Conservation (phyloP, 2,329 filamentous ascomycete genomes). For the Botrytis medusae region DNA sequence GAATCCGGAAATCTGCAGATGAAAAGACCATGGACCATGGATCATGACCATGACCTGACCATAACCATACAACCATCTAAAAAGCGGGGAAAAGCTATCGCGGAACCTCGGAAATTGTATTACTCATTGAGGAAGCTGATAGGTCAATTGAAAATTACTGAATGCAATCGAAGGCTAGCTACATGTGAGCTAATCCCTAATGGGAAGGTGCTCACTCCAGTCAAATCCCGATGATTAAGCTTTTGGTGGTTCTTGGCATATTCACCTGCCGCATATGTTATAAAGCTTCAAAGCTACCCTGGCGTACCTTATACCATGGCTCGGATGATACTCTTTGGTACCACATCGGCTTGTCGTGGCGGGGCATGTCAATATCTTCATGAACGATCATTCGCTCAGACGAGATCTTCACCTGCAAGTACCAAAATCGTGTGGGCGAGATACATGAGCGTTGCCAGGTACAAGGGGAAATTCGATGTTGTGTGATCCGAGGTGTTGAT, state of each 20-base stretch:
- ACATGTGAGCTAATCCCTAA: background rate
- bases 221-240: background rate
- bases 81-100: background rate
- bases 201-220: background rate
- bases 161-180: background rate
- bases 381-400: background rate
- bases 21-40: background rate
- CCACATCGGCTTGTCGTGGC: background rate
- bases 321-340: background rate
- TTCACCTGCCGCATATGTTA: slow-evolving; percentile 3
- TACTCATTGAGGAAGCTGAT: background rate
- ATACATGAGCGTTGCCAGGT: background rate
- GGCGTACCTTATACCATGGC: background rate
- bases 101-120: background rate
- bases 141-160: background rate
- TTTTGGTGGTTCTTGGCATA: background rate
- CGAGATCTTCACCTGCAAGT: background rate
- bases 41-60: background rate
- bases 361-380: background rate
- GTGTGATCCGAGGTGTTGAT: slow-evolving; percentile 1
- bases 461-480: background rate
- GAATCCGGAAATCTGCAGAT: background rate
- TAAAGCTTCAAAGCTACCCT: background rate
- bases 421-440: background rate
- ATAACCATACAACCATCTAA: background rate